Conservation (phyloP, 31 red algal species). For the Endocladia muricata region DNA sequence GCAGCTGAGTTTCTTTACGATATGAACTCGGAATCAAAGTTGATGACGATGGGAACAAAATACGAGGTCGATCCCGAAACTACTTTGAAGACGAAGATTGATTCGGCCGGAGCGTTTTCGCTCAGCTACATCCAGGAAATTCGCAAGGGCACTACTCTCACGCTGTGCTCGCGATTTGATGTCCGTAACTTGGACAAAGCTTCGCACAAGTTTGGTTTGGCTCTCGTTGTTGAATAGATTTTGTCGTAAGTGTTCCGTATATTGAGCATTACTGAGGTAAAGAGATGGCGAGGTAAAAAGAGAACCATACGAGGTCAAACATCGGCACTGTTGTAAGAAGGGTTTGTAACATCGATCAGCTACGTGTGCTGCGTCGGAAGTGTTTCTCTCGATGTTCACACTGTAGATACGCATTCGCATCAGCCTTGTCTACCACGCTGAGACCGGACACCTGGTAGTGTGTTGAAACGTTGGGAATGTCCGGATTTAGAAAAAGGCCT, state of each 20-base stretch:
- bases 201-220: conserved; percentile 74
- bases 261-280: too few species aligned
- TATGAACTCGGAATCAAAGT: conserved; percentile 35
- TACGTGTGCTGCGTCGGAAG: too few species aligned
- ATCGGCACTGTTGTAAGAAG: too few species aligned
- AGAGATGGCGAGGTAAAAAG: too few species aligned
- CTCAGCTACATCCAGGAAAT: conserved; percentile 77
- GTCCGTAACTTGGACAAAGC: conserved; percentile 61
- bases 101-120: conserved; percentile 65
- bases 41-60: conserved; percentile 79
- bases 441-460: too few species aligned
- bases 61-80: conserved; percentile 66
- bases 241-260: neutral
- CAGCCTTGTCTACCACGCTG: too few species aligned
- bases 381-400: too few species aligned
- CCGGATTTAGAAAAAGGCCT: too few species aligned
- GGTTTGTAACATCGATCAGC: too few species aligned
- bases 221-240: conserved; percentile 69
- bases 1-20: conserved; percentile 76
- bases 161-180: conserved; percentile 68
- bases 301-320: too few species aligned
- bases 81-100: conserved; percentile 80
- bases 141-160: conserved; percentile 63
- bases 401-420: too few species aligned
- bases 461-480: too few species aligned